A percentile compares a stretch with the other conserved stretches of the same genome.
phyloP scores from a whole-genome alignment of 1,139 yeast species.

The Nakaseomyces bracarensis region DNA sequence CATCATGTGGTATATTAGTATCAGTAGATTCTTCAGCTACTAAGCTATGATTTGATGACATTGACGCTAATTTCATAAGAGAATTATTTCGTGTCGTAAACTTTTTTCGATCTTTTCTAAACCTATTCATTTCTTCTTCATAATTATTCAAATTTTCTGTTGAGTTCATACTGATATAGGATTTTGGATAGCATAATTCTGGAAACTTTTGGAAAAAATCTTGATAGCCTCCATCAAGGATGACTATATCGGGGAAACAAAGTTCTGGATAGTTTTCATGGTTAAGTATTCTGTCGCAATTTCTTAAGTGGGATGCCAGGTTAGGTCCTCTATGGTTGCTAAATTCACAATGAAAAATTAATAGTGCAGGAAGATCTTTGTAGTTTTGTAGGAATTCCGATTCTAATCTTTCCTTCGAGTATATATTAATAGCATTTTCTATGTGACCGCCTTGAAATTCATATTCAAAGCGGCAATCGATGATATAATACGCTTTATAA shows the following conservation, averaged over 20 bases:
- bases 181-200: constrained; percentile 58
- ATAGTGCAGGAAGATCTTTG: constrained; percentile 34
- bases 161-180: constrained; percentile 84
- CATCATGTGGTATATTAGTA: neutral
- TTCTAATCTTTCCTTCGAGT: constrained; percentile 53
- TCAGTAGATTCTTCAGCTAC: neutral
- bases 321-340: constrained; percentile 88
- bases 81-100: constrained; percentile 34
- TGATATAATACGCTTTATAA: constrained; percentile 54
- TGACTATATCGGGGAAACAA: constrained; percentile 78
- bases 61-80: constrained; percentile 21
- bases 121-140: constrained; percentile 62
- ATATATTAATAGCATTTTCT: constrained; percentile 68
- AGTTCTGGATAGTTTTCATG: constrained; percentile 69
- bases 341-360: constrained; percentile 91
- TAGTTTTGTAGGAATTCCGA: constrained; percentile 16
- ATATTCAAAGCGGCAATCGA: constrained; percentile 89
- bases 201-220: constrained; percentile 49
- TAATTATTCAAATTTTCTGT: constrained; percentile 55
- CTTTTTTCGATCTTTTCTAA: constrained; percentile 52
- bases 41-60: constrained; percentile 9
- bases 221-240: constrained; percentile 87
- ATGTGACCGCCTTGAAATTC: constrained; percentile 93
- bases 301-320: constrained; percentile 79
- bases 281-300: constrained; percentile 70